A percentile compares a stretch with the other conserved stretches of the same genome.
Evolutionary conservation across 345 rosid genomes (phyloP).

Genomic region (Lagerstroemia speciosa): DNA sequence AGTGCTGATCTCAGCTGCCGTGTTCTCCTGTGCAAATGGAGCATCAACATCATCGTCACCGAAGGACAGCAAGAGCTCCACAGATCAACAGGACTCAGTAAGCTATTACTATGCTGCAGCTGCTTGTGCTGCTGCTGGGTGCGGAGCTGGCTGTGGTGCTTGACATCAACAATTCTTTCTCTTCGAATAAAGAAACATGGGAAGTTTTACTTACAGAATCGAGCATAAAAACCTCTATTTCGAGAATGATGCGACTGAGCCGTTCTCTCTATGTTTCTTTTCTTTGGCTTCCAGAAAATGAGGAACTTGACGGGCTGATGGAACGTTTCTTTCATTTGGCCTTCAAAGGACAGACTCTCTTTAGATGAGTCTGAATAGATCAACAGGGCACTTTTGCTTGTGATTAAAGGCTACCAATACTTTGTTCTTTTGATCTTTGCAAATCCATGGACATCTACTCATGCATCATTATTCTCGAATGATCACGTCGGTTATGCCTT

Average conservation of each 20-base stretch:
- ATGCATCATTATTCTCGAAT: too few species aligned
- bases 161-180: neutral
- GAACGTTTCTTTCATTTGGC: neutral
- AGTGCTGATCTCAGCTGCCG: conserved; percentile 33
- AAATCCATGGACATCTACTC: neutral
- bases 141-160: conserved; percentile 25
- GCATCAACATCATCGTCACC: conserved; percentile 14
- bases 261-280: too few species aligned
- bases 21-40: conserved; percentile 53
- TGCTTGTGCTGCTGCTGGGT: conserved; percentile 26
- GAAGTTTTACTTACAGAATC: too few species aligned
- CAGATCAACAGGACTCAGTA: conserved; percentile 5
- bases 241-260: too few species aligned
- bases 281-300: neutral
- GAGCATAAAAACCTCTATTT: too few species aligned
- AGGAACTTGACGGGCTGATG: neutral
- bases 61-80: conserved; percentile 14
- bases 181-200: too few species aligned
- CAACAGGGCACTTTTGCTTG: too few species aligned
- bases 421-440: neutral
- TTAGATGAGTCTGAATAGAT: too few species aligned
- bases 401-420: too few species aligned
- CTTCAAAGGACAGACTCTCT: neutral
- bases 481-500: too few species aligned
- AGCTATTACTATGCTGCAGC: conserved; percentile 3